Evolutionary conservation across 202 grass and related monocot species (phyloP).

Genomic region (Bolboschoenoplectus hybrid): DNA sequence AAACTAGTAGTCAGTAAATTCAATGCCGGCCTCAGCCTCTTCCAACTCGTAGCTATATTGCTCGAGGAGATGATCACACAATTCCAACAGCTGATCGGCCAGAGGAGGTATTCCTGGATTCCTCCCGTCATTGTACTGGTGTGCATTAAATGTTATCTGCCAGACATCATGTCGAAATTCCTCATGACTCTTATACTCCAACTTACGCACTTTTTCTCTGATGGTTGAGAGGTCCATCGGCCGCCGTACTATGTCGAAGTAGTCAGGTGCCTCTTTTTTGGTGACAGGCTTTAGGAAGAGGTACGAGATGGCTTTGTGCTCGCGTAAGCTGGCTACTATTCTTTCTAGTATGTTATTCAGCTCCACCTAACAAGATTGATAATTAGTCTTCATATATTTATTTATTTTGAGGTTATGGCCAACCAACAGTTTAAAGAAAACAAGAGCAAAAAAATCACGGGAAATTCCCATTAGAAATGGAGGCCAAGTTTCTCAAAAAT

Average conservation of each 20-base stretch:
- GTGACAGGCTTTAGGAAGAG: constrained; percentile 89
- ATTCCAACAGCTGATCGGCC: constrained; percentile 61
- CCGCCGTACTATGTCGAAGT: constrained; percentile 50
- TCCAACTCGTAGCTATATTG: constrained; percentile 43
- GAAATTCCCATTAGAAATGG: not conserved
- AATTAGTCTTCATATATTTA: not conserved
- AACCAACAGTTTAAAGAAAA: not conserved
- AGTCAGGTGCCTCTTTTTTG: constrained; percentile 90
- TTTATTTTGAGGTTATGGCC: constrained; percentile 19
- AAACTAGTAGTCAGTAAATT: constrained; percentile 42
- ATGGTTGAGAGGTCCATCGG: constrained; percentile 99
- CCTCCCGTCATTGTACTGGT: constrained; percentile 63
- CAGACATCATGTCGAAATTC: constrained; percentile 83
- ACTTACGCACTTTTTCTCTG: constrained; percentile 78
- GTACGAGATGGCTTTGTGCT: constrained; percentile 43
- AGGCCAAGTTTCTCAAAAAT: not conserved
- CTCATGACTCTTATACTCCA: constrained; percentile 78
- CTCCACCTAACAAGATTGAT: constrained; percentile 62
- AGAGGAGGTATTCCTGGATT: constrained; percentile 84
- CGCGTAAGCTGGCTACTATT: constrained; percentile 63
- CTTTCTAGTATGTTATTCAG: constrained; percentile 82
- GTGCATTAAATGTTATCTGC: constrained; percentile 77
- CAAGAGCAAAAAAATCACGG: not conserved
- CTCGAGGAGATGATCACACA: constrained; percentile 58
- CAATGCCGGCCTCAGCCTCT: constrained; percentile 65